These are phyloP conservation scores for Zasmidium cellare DNA, from an alignment of 2,329 filamentous ascomycete genomes.

Conservation along the genomic window DNA sequence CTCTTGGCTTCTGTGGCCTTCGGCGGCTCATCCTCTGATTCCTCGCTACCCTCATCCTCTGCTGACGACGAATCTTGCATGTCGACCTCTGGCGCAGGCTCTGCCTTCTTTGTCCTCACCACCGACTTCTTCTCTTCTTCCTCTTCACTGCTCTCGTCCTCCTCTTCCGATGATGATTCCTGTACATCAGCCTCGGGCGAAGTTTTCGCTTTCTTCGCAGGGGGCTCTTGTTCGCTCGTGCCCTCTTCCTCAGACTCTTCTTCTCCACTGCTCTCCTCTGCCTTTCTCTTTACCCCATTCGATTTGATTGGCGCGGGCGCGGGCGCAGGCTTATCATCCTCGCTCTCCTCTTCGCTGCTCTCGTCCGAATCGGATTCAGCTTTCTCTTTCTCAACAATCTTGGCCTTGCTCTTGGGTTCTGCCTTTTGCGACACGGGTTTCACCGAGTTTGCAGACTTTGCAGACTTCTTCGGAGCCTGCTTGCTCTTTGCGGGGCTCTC, in stretches of 20 bases:
- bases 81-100: constrained; percentile 4
- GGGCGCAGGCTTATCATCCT: constrained; percentile 19
- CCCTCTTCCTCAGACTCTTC: constrained; percentile 5
- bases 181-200: neutral
- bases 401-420: constrained; percentile 9
- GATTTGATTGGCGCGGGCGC: constrained; percentile 18
- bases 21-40: neutral
- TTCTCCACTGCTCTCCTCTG: constrained; percentile 16
- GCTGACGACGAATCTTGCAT: constrained; percentile 1
- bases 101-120: constrained; percentile 16
- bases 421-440: neutral
- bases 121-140: neutral
- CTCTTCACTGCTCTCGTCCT: constrained; percentile 12
- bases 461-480: constrained; percentile 2
- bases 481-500: constrained; percentile 8
- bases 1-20: neutral
- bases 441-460: neutral
- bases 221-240: constrained; percentile 5
- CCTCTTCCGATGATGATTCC: constrained; percentile 9
- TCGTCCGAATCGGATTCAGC: constrained; percentile 1
- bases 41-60: constrained; percentile 4
- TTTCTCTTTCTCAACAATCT: neutral
- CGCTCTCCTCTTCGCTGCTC: constrained; percentile 30
- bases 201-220: constrained; percentile 17
- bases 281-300: constrained; percentile 34